phyloP scores from a whole-genome alignment of 805 yeast species.

The Yarrowia bubula region DNA sequence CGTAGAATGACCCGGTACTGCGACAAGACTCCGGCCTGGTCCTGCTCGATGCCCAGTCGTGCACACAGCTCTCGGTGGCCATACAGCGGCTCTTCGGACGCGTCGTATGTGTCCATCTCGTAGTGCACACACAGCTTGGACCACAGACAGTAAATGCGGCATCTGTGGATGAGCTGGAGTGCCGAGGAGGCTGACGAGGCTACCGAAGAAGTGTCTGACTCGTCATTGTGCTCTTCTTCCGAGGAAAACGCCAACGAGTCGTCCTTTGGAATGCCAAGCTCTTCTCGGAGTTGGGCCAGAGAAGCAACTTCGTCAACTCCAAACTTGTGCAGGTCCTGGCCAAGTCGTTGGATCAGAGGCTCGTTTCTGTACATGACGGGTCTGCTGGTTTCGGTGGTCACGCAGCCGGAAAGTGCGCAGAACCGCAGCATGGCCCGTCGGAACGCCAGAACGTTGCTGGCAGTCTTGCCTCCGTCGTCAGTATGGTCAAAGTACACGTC shows the following conservation, averaged over 20 bases:
- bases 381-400: constrained; percentile 19
- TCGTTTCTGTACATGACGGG: constrained; percentile 15
- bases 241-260: constrained; percentile 8
- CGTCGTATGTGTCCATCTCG: constrained; percentile 25
- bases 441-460: background rate
- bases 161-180: constrained; percentile 20
- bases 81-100: constrained; percentile 17
- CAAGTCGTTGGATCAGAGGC: constrained; percentile 9
- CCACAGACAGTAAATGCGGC: constrained; percentile 17
- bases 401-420: constrained; percentile 7
- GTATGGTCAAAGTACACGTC: constrained; percentile 20
- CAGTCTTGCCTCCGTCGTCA: constrained; percentile 10
- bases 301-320: constrained; percentile 7
- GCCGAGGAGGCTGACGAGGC: constrained; percentile 7
- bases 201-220: constrained; percentile 6
- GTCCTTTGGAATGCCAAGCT: constrained; percentile 10
- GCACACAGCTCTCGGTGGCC: constrained; percentile 5
- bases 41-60: constrained; percentile 8
- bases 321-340: constrained; percentile 9
- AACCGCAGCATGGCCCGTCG: constrained; percentile 17
- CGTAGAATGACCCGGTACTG: constrained; percentile 14
- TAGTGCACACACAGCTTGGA: constrained; percentile 14
- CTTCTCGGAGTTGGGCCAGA: constrained; percentile 7
- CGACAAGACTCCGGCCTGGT: constrained; percentile 13
- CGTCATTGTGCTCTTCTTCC: background rate